Evolutionary conservation across 1,284 basidiomycete genomes (phyloP).

Genomic region (Neotropicomus parvogracilis): DNA sequence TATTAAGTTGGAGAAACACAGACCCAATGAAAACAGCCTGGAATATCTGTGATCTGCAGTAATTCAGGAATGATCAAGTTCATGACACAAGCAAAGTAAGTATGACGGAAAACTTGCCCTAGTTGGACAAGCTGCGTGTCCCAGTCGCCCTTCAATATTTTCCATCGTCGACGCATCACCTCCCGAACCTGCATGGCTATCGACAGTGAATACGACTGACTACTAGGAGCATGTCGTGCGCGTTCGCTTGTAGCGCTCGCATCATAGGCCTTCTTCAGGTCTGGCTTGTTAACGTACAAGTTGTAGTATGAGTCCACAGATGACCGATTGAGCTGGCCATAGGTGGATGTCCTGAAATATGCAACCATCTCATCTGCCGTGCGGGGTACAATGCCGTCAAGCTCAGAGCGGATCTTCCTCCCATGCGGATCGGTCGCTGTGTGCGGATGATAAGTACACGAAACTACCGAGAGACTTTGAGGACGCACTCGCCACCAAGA

Average conservation of each 20-base stretch:
- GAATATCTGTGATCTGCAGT: conserved; percentile 41
- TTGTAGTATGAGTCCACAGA: conserved; percentile 29
- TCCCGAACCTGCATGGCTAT: conserved; percentile 58
- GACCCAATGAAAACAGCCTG: conserved; percentile 74
- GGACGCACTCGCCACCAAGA: conserved; percentile 41
- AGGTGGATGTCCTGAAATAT: conserved; percentile 47
- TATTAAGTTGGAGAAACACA: conserved; percentile 61
- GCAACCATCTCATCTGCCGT: conserved; percentile 41
- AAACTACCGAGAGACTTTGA: neutral
- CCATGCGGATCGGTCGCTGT: conserved; percentile 55
- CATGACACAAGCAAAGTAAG: conserved; percentile 1
- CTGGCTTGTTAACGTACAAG: conserved; percentile 34
- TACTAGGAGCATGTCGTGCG: conserved; percentile 38
- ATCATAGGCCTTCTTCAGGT: conserved; percentile 45
- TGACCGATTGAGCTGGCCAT: conserved; percentile 29
- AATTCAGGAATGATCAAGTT: neutral
- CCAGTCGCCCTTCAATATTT: conserved; percentile 60
- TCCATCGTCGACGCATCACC: conserved; percentile 58
- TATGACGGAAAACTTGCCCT: conserved; percentile 27
- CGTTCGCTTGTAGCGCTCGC: conserved; percentile 49
- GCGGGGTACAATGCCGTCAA: conserved; percentile 46
- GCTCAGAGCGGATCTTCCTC: conserved; percentile 50
- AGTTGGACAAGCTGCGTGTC: conserved; percentile 45
- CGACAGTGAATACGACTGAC: conserved; percentile 52
- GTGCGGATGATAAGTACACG: conserved; percentile 44